Evolutionary conservation across 176 grass and related monocot genomes (phyloP), one percentile per base, ranked within the genome.

Genomic region (Bolboschoenus planiculmis): DNA sequence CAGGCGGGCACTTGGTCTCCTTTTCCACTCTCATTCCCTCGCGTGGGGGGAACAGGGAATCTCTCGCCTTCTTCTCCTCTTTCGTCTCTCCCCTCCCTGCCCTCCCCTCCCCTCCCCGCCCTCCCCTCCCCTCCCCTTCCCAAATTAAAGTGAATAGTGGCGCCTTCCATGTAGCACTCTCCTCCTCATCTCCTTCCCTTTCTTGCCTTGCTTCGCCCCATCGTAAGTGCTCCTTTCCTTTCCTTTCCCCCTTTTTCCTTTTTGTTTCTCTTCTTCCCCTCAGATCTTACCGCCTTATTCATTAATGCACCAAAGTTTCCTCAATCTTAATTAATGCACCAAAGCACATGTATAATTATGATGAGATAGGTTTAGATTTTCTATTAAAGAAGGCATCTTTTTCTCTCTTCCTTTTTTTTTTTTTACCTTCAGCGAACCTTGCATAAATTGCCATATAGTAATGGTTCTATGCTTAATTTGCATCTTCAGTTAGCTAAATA

Each of bases 21-120:
- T 31, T 48, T 21, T 47, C 75, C 33, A 16, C 9, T 50, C 10
- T 5, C 65, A 64, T 86, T 81, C 62, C 50, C 63, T 82, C 78
- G 24, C 58, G 79, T 71, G 78, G 44, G 15, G 27, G 48, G 62
- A 81, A 81, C 34, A 23, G 27, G 48, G 62, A 81, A 81, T 47
- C 59, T 53, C 60, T 14, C 7, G 30, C 46, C 13, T 29, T 56
- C 56, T 1, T 40, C 61, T 39, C 57, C 14, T 36, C 71, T 75
- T 7, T 30, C 21, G 2, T 46, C 56, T 58, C 24, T 24, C 6
- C 7, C 24, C 24, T 24, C 6, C 7, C 24, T 27, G 30, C 46
- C 13, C 29, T 56, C 56, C 0, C 27, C 61, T 39, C 57, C 14
- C 24, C 71, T 75, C 4, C 18, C 21, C 3, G 26, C 56, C 24